These are phyloP conservation scores for Trichophyton schoenleinii DNA, from an alignment of 2,329 filamentous ascomycete genomes.

Conservation along the genomic window DNA sequence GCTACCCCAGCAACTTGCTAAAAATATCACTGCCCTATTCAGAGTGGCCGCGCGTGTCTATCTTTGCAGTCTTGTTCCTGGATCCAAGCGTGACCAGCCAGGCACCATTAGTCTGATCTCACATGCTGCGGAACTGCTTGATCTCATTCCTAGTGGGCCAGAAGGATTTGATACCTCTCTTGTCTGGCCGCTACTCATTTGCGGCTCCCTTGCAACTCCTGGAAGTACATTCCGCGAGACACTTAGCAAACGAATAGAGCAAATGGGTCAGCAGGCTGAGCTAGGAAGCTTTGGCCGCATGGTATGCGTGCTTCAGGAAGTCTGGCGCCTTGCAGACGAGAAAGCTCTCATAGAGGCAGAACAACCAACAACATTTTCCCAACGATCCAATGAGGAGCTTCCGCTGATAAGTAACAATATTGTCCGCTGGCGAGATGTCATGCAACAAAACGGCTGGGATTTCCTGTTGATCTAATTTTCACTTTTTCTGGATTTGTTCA, in stretches of 20 bases:
- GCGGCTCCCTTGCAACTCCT: slow-evolving; percentile 63
- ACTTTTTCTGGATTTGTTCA: background rate
- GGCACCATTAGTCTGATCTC: slow-evolving; percentile 66
- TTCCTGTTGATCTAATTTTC: slow-evolving; percentile 63
- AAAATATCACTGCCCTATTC: slow-evolving; percentile 84
- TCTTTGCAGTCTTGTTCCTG: slow-evolving; percentile 87
- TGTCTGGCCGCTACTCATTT: slow-evolving; percentile 84
- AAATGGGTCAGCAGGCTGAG: slow-evolving; percentile 63
- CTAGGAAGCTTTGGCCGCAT: slow-evolving; percentile 81
- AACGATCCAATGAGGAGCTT: background rate
- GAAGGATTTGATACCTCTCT: slow-evolving; percentile 80
- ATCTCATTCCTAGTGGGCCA: slow-evolving; percentile 68
- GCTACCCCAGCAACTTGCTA: slow-evolving; percentile 67
- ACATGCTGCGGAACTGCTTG: slow-evolving; percentile 62
- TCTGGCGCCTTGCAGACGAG: slow-evolving; percentile 66
- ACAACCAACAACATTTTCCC: slow-evolving; percentile 1
- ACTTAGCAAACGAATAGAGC: slow-evolving; percentile 60
- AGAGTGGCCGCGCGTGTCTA: slow-evolving; percentile 88
- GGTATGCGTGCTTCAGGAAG: slow-evolving; percentile 62
- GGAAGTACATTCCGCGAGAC: slow-evolving; percentile 63
- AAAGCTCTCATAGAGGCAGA: background rate
- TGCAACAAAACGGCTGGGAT: slow-evolving; percentile 81
- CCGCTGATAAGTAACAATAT: slow-evolving; percentile 12
- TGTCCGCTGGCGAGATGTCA: slow-evolving; percentile 85
- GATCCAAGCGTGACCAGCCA: slow-evolving; percentile 62